Evolutionary conservation across 225 moss, liverwort and hornwort genomes (phyloP), one percentile per base, ranked within the genome.

Genomic region (Rhytidiadelphus loreus): DNA sequence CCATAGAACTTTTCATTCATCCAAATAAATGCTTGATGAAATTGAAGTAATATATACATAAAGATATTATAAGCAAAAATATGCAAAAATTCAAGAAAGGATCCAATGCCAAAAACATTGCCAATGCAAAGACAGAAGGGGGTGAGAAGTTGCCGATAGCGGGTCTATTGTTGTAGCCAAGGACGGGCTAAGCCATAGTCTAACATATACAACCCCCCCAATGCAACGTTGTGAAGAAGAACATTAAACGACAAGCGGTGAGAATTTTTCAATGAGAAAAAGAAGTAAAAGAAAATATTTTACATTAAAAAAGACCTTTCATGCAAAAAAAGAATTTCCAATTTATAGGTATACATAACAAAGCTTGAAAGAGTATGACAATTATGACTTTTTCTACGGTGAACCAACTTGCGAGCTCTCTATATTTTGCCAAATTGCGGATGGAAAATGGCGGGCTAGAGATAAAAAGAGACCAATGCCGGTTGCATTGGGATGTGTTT

Each of bases 131-230:
- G 16, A 44, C 1, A 0, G 1, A 44, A 43, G 9, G 7, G 26
- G 5, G 43, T 2, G 1, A 1, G 3, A 43, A 71, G 15, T 41
- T 41, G 5, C 1, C 0, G 25, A 1, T 1, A 41, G 1, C 4
- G 2, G 3, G 5, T 24, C 2, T 69, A 1, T 13, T 69, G n/a
- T 6, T 2, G 8, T 24, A 25, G 39, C 23, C 0, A 39, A 0
- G 5, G 18, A 5, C 2, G 2, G 4, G 25, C 0, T 1, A 0
- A 0, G 11, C 39, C 3, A 70, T 3, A 41, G 4, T 39, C 8
- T 0, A 69, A 0, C 39, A 24, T 39, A 23, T 13, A 13, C 1
- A 0, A 8, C 24, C 3, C 13, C 24, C 3, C 8, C 3, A 39
- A 13, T 24, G 1, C 2, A 65, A 1, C 5, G 6, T 2, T 2